phyloP scores from a whole-genome alignment of 371 early-diverging fungal species.

The Mucor indicus region DNA sequence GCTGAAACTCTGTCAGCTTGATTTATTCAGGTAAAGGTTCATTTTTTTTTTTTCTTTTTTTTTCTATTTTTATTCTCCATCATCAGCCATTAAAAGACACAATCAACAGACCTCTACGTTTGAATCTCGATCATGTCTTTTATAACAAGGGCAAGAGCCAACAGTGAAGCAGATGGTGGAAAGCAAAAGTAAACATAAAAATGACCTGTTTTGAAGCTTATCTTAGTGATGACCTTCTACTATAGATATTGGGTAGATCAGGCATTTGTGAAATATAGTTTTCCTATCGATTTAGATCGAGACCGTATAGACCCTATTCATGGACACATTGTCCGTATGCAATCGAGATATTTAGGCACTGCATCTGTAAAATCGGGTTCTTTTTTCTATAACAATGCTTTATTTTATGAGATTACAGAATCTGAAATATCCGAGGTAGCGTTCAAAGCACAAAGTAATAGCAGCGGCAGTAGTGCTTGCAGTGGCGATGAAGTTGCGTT shows the following conservation, averaged over 20 bases:
- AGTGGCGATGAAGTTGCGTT: not conserved
- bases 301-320: constrained; percentile 4
- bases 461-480: not conserved
- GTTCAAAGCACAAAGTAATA: not conserved
- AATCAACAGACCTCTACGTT: no score
- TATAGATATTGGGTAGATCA: not conserved
- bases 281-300: constrained; percentile 10
- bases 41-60: not conserved
- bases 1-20: no score
- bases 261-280: constrained; percentile 1
- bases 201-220: no score
- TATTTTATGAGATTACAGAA: constrained; percentile 41
- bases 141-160: not conserved
- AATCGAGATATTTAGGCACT: constrained; percentile 33
- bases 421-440: constrained; percentile 40
- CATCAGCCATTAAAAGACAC: no score
- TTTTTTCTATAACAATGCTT: constrained; percentile 6
- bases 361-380: constrained; percentile 17
- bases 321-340: constrained; percentile 10
- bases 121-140: no score
- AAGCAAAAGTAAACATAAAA: not conserved
- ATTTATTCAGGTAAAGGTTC: no score
- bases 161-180: not conserved
- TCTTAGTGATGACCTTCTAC: no score
- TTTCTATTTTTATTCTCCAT: no score